These are phyloP conservation scores for Allomyces macrogynus DNA, from an alignment of 192 early-diverging fungal species.

Conservation along the genomic window DNA sequence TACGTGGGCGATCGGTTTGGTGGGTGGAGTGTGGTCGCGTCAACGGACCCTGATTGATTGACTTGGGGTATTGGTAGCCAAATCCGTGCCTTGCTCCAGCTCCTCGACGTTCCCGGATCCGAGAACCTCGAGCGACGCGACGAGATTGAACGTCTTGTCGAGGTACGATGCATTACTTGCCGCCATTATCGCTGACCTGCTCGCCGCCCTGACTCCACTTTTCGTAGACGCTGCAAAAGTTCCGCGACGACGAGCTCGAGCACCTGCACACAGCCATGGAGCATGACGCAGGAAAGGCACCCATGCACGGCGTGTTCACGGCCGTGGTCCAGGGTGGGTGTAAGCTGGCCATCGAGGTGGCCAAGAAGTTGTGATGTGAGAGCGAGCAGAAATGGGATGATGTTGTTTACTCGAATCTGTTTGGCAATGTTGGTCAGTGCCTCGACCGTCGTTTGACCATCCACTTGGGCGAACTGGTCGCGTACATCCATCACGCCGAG, in stretches of 20 bases:
- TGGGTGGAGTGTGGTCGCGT: no score
- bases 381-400: background rate
- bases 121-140: constrained; percentile 38
- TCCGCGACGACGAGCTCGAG: constrained; percentile 88
- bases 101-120: constrained; percentile 50
- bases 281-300: constrained; percentile 65
- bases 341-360: constrained; percentile 79
- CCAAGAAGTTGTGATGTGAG: constrained; percentile 46
- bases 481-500: no score
- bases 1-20: constrained; percentile 11
- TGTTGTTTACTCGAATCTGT: background rate
- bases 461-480: no score
- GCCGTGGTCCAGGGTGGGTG: constrained; percentile 70
- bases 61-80: background rate
- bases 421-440: no score
- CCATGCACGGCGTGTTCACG: constrained; percentile 48
- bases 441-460: no score
- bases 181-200: background rate
- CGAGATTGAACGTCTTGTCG: constrained; percentile 34
- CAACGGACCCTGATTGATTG: no score
- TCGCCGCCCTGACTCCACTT: background rate
- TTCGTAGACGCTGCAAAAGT: constrained; percentile 50
- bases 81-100: background rate
- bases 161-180: constrained; percentile 14
- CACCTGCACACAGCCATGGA: constrained; percentile 77